phyloP scores from a whole-genome alignment of 1,284 basidiomycete genomes.

The Leccinum huronense region DNA sequence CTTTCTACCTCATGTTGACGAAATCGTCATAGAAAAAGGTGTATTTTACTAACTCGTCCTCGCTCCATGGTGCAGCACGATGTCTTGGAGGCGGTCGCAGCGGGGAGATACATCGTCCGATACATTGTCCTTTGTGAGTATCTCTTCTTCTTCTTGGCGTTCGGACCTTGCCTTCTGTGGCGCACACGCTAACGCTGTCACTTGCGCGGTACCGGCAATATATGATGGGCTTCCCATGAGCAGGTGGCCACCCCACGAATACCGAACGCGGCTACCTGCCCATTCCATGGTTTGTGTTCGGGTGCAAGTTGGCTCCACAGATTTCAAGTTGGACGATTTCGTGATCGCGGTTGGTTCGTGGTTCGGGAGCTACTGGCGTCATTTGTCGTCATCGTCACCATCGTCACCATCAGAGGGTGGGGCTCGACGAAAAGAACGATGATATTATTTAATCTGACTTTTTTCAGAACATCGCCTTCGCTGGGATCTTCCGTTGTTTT shows the following conservation, averaged over 20 bases:
- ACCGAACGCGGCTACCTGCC: constrained; percentile 87
- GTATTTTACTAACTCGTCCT: constrained; percentile 12
- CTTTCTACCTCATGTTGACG: constrained; percentile 16
- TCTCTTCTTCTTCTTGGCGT: constrained; percentile 8
- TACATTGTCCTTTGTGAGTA: constrained; percentile 76
- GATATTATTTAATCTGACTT: not conserved
- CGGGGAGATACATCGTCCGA: constrained; percentile 43
- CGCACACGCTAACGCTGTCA: constrained; percentile 14
- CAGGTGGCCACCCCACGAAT: constrained; percentile 75
- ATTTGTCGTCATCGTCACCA: not conserved
- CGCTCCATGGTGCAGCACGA: constrained; percentile 59
- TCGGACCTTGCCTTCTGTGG: constrained; percentile 14
- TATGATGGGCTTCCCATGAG: not conserved
- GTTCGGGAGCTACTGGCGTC: not conserved
- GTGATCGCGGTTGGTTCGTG: not conserved
- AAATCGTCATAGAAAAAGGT: constrained; percentile 1
- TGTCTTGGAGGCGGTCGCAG: constrained; percentile 72
- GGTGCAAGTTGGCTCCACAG: not conserved
- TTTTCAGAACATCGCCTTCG: not conserved
- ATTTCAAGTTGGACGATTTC: not conserved
- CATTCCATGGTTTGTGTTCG: constrained; percentile 25
- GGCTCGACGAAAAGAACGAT: not conserved
- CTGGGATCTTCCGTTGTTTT: not conserved
- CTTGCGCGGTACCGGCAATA: constrained; percentile 20
- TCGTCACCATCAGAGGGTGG: not conserved